Evolutionary conservation across 2,329 filamentous ascomycete species (phyloP), one percentile per base, ranked within the genome.

Genomic region (Fusarium chuoi): DNA sequence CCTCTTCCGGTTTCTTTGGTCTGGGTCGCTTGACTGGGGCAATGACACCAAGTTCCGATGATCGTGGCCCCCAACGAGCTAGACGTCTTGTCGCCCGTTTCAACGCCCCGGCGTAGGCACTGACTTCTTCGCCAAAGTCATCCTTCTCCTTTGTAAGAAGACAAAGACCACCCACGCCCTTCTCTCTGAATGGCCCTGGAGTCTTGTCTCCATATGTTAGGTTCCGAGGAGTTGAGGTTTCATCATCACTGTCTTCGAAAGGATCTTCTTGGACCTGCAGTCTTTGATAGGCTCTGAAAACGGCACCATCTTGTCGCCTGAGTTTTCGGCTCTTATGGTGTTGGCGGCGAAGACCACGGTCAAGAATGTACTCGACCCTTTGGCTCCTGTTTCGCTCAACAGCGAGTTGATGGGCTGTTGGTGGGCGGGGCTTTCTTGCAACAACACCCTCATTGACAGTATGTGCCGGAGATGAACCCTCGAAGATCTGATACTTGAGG

Each of bases 371-470:
- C 78, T 95, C 92, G n/a, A 96, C 93, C 11, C 93, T 90, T 78
- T 94, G 90, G 69, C 90, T 92, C 24, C 94, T 88, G 81, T 95
- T 95, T 62, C 91, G 89, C 81, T 95, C 93, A 3, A 96, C 92
- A 1, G 93, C 93, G 44, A 95, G 85, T 82, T 96, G 94, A 81
- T 96, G 94, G 41, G 93, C 92, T 0, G 94, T 96, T 1, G 94
- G 89, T 6, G 93, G 93, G 3, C 94, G 89, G 14, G 92, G 90
- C 79, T 94, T 91, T 65, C 89, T 85, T 26, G 86, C 85, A 42
- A 87, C 84, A n/a, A 89, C 85, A 20, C 86, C 86, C 65, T 91
- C 90, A 20, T 88, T 85, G 26, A 87, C 82, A 24, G 87, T 83
- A 28, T 87, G 86, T 46, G 85, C 88, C 12, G 90, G 90, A 5